phyloP scores from a whole-genome alignment of 768 basidiomycete genomes.

The Mycena filopes region DNA sequence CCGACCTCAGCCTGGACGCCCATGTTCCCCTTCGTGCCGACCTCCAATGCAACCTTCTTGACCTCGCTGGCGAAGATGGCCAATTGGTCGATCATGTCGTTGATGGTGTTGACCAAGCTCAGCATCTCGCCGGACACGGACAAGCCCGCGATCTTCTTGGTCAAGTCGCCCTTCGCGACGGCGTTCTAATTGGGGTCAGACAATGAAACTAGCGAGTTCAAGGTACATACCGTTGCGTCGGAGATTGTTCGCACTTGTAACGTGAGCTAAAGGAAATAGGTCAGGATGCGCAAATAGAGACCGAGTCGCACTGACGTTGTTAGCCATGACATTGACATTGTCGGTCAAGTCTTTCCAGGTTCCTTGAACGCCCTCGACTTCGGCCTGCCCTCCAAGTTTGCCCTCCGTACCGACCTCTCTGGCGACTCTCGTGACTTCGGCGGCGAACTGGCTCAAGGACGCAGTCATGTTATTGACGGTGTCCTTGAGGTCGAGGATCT shows the following conservation, averaged over 20 bases:
- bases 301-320: conserved; percentile 69
- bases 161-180: conserved; percentile 93
- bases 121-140: conserved; percentile 96
- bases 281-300: not conserved
- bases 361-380: conserved; percentile 93
- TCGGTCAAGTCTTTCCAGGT: conserved; percentile 98
- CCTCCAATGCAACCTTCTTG: conserved; percentile 96
- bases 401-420: conserved; percentile 98
- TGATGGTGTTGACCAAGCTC: conserved; percentile 97
- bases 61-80: conserved; percentile 71
- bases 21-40: conserved; percentile 98
- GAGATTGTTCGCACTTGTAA: conserved; percentile 94
- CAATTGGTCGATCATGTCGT: conserved; percentile 77
- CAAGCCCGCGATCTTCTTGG: conserved; percentile 92
- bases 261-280: conserved; percentile 68
- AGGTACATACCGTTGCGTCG: conserved; percentile 79
- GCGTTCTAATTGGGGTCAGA: conserved; percentile 61
- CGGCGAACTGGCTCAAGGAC: conserved; percentile 84
- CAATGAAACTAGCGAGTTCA: not conserved
- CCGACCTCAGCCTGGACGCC: conserved; percentile 98
- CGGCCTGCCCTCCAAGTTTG: conserved; percentile 91
- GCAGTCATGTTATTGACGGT: conserved; percentile 98
- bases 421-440: conserved; percentile 86
- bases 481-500: conserved; percentile 90
- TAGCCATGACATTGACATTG: conserved; percentile 96